Conservation (phyloP, 1,139 yeast species). For the Pichia sp. region DNA sequence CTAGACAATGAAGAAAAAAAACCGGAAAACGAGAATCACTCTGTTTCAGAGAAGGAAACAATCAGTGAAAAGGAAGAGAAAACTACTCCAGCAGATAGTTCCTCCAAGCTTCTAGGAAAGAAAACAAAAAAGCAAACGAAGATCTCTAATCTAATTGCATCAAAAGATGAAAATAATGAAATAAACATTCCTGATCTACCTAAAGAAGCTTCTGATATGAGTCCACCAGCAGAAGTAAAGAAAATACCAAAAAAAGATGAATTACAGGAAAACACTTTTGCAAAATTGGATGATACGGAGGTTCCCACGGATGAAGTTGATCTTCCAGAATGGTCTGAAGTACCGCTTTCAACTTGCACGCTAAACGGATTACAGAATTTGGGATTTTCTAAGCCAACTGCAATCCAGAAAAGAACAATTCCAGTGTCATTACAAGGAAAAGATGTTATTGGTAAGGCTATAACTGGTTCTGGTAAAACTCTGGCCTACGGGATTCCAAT, state of each 20-base stretch:
- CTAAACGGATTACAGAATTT: constrained; percentile 55
- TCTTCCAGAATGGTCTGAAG: constrained; percentile 57
- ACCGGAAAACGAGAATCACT: constrained; percentile 8
- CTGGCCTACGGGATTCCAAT: constrained; percentile 95
- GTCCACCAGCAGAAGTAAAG: constrained; percentile 12
- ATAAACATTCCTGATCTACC: constrained; percentile 17
- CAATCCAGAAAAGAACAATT: constrained; percentile 72
- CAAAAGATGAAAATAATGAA: constrained; percentile 25
- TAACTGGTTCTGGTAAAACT: constrained; percentile 98
- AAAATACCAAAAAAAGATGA: constrained; percentile 14
- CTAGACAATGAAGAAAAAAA: constrained; percentile 15
- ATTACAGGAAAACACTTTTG: constrained; percentile 17
- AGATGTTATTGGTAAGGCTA: constrained; percentile 92
- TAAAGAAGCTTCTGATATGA: constrained; percentile 13
- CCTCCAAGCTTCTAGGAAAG: neutral
- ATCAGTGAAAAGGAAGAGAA: neutral
- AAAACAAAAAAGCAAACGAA: neutral
- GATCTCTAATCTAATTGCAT: constrained; percentile 16
- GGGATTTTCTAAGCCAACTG: constrained; percentile 71
- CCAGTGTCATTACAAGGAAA: constrained; percentile 69
- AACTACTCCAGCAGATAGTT: neutral
- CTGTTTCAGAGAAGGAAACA: neutral
- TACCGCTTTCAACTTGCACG: constrained; percentile 47
- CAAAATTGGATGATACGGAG: constrained; percentile 21
- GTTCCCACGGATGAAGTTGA: constrained; percentile 42